Conservation (phyloP, 225 moss, liverwort and hornwort species). For the Straminergon stramineum region DNA sequence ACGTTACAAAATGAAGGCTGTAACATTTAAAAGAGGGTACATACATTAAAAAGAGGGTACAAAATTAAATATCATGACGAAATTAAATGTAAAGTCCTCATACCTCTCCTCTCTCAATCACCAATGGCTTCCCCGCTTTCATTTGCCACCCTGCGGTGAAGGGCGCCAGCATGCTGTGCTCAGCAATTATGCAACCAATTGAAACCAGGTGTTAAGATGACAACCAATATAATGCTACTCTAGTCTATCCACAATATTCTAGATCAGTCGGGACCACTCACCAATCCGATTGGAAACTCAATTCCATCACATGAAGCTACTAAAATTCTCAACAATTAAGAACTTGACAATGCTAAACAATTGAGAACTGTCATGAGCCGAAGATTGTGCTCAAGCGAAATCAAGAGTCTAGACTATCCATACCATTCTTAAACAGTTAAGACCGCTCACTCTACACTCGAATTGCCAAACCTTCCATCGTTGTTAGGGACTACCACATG, state of each 20-base stretch:
- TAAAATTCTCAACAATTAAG: background rate
- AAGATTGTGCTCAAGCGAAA: background rate
- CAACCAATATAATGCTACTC: background rate
- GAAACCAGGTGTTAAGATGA: background rate
- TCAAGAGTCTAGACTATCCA: background rate
- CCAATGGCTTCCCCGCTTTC: slow-evolving; percentile 41
- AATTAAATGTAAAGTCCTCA: background rate
- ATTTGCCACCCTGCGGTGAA: slow-evolving; percentile 77
- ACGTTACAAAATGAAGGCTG: background rate
- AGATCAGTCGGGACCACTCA: background rate
- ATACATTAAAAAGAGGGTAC: background rate
- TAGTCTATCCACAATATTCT: background rate
- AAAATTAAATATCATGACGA: background rate
- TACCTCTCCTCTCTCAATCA: slow-evolving; percentile 80
- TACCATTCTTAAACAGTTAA: background rate
- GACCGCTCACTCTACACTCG: background rate
- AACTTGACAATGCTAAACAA: background rate
- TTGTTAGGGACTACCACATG: background rate
- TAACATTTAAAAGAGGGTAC: background rate
- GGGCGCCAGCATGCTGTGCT: slow-evolving; percentile 72
- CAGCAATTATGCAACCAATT: slow-evolving; percentile 14
- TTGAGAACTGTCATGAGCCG: background rate
- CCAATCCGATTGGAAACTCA: background rate
- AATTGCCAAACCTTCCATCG: background rate
- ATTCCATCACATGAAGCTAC: background rate